Conservation (phyloP, 352 stramenopile genomes). For the Globisporangium lucens region DNA sequence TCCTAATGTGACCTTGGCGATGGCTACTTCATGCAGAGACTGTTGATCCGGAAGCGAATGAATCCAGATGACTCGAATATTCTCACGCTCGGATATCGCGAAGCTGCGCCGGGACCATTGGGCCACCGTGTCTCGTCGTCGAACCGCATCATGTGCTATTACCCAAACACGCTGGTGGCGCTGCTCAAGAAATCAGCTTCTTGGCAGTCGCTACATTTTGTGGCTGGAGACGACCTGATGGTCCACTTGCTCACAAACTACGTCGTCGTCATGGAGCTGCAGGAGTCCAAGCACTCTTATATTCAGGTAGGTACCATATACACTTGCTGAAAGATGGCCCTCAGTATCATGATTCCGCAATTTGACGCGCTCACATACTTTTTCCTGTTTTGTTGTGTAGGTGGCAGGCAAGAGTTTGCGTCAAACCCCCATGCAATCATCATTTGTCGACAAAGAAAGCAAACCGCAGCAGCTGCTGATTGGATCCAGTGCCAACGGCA, state of each 20-base stretch:
- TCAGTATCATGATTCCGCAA: not conserved
- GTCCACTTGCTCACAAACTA: slow-evolving; percentile 65
- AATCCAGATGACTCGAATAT: slow-evolving; percentile 56
- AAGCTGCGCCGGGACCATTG: slow-evolving; percentile 33
- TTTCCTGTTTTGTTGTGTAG: slow-evolving; percentile 16
- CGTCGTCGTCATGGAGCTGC: slow-evolving; percentile 46
- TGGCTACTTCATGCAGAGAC: slow-evolving; percentile 17
- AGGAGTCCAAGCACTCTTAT: slow-evolving; percentile 28
- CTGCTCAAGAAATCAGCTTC: slow-evolving; percentile 42
- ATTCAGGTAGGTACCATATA: slow-evolving; percentile 41
- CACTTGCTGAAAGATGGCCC: not conserved
- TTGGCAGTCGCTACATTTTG: slow-evolving; percentile 47
- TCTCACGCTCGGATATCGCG: slow-evolving; percentile 64
- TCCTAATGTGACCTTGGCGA: not conserved
- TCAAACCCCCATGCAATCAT: slow-evolving; percentile 13
- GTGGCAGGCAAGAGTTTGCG: slow-evolving; percentile 52
- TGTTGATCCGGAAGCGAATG: slow-evolving; percentile 37
- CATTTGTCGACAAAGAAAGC: not conserved
- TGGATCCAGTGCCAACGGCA: not conserved
- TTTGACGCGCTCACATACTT: not conserved
- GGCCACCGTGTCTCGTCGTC: slow-evolving; percentile 55
- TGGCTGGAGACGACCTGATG: slow-evolving; percentile 69
- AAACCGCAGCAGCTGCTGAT: not conserved
- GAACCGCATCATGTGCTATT: slow-evolving; percentile 67
- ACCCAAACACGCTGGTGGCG: slow-evolving; percentile 70